Conservation (phyloP, 2,329 filamentous ascomycete genomes). For the Penicillium frequentans region DNA sequence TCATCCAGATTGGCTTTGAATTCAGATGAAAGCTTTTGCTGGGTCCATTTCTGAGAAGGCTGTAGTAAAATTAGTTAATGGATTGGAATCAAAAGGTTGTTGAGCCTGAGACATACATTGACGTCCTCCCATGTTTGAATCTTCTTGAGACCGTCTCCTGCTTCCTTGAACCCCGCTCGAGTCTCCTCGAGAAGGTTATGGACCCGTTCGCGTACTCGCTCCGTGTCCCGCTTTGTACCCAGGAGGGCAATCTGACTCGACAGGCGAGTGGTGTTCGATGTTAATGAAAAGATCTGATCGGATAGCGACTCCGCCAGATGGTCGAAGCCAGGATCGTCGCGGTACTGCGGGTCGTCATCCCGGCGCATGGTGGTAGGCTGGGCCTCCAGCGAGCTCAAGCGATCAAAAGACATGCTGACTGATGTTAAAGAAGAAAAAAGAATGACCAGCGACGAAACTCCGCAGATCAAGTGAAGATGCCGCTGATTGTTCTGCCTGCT, state of each 20-base stretch:
- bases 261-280: conserved; percentile 82
- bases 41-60: conserved; percentile 95
- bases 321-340: conserved; percentile 91
- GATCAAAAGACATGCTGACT: conserved; percentile 81
- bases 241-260: conserved; percentile 81
- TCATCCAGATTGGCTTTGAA: conserved; percentile 86
- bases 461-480: conserved; percentile 9
- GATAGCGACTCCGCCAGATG: conserved; percentile 78
- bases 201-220: conserved; percentile 85
- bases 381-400: conserved; percentile 79
- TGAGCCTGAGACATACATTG: conserved; percentile 56
- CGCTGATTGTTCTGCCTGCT: conserved; percentile 18
- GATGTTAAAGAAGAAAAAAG: neutral
- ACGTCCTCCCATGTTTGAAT: conserved; percentile 84
- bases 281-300: conserved; percentile 84
- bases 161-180: conserved; percentile 80
- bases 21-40: conserved; percentile 90
- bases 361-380: conserved; percentile 68
- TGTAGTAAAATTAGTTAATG: conserved; percentile 38
- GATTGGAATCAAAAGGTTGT: neutral
- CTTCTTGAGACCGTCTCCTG: conserved; percentile 91
- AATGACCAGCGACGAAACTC: conserved; percentile 5
- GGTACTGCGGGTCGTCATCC: conserved; percentile 71
- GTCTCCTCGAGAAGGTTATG: conserved; percentile 86
- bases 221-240: conserved; percentile 87